phyloP scores from a whole-genome alignment of 441 rosid genomes.

The Croton setiger region DNA sequence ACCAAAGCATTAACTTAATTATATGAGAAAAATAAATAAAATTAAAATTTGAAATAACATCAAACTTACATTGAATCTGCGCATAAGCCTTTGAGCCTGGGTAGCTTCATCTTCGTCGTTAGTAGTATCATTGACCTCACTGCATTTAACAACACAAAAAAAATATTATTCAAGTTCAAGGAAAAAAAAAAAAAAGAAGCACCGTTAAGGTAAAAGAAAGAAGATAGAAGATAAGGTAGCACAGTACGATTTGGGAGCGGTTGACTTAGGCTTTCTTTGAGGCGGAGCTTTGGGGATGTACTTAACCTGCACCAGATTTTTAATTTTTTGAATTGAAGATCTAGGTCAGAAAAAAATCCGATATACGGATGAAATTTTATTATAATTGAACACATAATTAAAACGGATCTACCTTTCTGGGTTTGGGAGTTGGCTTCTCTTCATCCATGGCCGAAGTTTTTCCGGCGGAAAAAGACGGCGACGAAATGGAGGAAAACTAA shows the following conservation, averaged over 20 bases:
- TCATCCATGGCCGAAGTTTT: constrained; percentile 17
- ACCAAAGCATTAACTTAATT: background rate
- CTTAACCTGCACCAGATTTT: constrained; percentile 35
- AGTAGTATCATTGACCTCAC: constrained; percentile 36
- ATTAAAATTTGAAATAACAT: background rate
- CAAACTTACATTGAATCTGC: constrained; percentile 18
- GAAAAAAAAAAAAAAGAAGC: background rate
- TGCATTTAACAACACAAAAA: constrained; percentile 24
- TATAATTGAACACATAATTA: background rate
- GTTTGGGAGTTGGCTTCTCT: constrained; percentile 7
- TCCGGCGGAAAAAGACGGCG: background rate
- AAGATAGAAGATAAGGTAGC: background rate
- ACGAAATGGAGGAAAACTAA: background rate
- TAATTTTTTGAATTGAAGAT: constrained; percentile 13
- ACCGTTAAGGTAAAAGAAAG: background rate
- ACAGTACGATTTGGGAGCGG: constrained; percentile 33
- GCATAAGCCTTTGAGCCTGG: constrained; percentile 30
- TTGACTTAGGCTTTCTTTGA: constrained; percentile 31
- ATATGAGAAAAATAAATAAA: background rate
- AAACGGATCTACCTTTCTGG: constrained; percentile 11
- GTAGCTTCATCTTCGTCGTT: constrained; percentile 36
- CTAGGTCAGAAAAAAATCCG: background rate
- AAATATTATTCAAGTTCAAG: background rate
- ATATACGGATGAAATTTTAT: background rate
- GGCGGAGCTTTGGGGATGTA: constrained; percentile 54